Base-by-base conservation (phyloP, 306 rosid genomes). In the Lotus japonicus region DNA sequence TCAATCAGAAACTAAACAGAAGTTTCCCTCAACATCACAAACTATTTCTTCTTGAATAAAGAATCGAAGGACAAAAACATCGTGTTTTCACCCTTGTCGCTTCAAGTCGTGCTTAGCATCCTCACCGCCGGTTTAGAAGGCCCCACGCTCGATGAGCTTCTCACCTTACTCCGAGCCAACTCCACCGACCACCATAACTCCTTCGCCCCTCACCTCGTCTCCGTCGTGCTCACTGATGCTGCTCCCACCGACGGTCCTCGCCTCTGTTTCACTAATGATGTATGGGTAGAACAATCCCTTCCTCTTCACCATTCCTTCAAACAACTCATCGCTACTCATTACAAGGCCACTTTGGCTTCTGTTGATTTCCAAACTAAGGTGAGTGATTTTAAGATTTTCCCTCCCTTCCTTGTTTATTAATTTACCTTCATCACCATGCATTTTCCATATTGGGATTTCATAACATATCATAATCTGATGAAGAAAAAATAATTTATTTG, bases 111-210 rank as follows among this genome's bases (percentile, higher is more conserved):
- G 41, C 82, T 91, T 0, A 86, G 97, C 83, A 63, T 91, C 26
- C 58, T 88, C 56, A 88, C 92, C 1, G 80, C 91, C 8, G 95
- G 89, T 2, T 86, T 89, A 6, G 78, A 75, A 51, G 97, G 95
- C 13, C 77, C 90, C 64, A 80, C 95, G 1, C 85, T 69, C 18
- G 79, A 88, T 18, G 91, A 91, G 77, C 72, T 88, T 3, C 96
- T 91, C 38, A 79, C 88, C 45, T 91, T 88, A 79, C 97, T 91
- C 72, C 84, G 81, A 74, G 73, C 84, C 41, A 74, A 78, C 7
- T 84, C 92, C 86, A 64, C 52, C 35, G 84, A 84, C 12, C 66
- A 77, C 28, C 90, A 86, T 61, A 88, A 80, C 72, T 80, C 84
- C 70, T 78, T 91, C 18, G 85, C 88, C 51, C 79, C 89, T 41